Percentiles rank a stretch among this genome's conserved stretches.
Conservation (phyloP, 2,329 filamentous ascomycete genomes). For the Monilinia aucupariae region DNA sequence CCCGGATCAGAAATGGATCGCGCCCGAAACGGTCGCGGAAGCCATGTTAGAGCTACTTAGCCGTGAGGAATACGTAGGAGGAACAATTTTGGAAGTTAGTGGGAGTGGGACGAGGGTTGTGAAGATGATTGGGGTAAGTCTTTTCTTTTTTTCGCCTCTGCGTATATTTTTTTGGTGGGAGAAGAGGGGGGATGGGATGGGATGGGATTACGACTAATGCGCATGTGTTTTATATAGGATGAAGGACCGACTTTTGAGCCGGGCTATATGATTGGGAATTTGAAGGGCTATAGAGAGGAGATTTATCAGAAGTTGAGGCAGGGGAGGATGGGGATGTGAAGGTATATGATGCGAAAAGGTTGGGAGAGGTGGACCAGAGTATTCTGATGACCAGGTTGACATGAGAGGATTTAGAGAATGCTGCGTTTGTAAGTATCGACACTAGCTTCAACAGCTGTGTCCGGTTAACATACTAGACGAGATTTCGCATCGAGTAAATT, state of each 20-base stretch:
- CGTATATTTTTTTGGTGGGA: not conserved
- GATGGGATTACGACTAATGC: not conserved
- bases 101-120: constrained; percentile 22
- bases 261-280: constrained; percentile 30
- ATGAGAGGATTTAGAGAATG: not conserved
- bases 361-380: not conserved
- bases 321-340: constrained; percentile 11
- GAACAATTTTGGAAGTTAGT: constrained; percentile 42
- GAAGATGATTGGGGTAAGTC: constrained; percentile 5
- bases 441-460: not conserved
- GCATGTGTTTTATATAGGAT: not conserved
- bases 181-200: too few species aligned
- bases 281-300: constrained; percentile 26
- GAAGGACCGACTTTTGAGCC: not conserved
- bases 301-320: constrained; percentile 11
- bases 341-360: not conserved
- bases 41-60: constrained; percentile 30
- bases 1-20: constrained; percentile 35
- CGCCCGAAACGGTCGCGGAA: constrained; percentile 38
- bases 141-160: not conserved
- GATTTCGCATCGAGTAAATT: not conserved
- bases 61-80: constrained; percentile 35
- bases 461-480: not conserved
- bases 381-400: not conserved
- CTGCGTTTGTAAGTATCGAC: not conserved